Evolutionary conservation across 768 basidiomycete species (phyloP).

Genomic region (Tylopilus vinaceipallidus): DNA sequence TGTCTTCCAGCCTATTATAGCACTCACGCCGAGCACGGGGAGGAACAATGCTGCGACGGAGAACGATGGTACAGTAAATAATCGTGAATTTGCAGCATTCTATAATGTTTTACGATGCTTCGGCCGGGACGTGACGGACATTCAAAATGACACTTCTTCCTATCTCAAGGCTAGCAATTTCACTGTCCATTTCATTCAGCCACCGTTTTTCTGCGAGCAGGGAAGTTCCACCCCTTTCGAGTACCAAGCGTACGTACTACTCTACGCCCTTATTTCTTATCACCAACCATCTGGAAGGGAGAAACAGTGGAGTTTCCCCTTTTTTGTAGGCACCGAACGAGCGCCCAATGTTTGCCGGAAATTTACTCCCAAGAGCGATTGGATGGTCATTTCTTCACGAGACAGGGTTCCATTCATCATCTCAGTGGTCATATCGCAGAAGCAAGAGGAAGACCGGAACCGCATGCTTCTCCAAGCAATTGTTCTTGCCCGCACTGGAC

Average conservation of each 20-base stretch:
- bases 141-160: not conserved
- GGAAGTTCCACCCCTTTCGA: not conserved
- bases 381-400: not conserved
- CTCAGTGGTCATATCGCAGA: conserved; percentile 4
- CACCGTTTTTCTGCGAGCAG: conserved; percentile 6
- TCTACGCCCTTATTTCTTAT: not conserved
- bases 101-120: conserved; percentile 4
- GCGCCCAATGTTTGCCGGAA: not conserved
- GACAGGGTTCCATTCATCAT: conserved; percentile 10
- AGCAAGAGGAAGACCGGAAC: not conserved
- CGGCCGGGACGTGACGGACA: not conserved
- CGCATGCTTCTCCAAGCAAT: conserved; percentile 18
- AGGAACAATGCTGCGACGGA: too few relatives aligned
- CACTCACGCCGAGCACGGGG: not conserved
- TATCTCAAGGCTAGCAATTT: conserved; percentile 13
- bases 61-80: too few relatives aligned
- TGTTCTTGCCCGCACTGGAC: not conserved
- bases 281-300: not conserved
- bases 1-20: not conserved
- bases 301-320: conserved; percentile 7
- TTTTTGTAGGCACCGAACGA: not conserved
- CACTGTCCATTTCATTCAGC: conserved; percentile 6
- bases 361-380: conserved; percentile 2
- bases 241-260: not conserved
- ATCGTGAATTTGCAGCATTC: conserved; percentile 7